phyloP scores from a whole-genome alignment of 208 protist species.

The Tritrichomonas foetus region DNA sequence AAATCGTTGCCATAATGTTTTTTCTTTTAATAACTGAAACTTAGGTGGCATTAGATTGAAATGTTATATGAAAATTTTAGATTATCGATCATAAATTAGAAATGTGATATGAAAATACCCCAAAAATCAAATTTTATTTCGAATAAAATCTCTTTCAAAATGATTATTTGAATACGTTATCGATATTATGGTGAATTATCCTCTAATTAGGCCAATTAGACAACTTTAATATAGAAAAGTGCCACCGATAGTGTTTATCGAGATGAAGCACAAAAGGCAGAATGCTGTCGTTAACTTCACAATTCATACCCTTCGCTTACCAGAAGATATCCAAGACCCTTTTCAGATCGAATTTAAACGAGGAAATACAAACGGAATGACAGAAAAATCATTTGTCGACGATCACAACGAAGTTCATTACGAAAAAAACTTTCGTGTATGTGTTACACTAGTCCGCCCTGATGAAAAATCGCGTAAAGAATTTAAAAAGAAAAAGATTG shows the following conservation, averaged over 20 bases:
- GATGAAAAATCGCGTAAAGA: no score
- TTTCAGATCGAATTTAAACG: conserved; percentile 22
- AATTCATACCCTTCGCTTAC: background rate
- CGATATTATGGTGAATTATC: no score
- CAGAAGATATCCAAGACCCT: background rate
- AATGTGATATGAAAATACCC: no score
- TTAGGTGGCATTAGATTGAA: background rate
- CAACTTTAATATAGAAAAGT: no score
- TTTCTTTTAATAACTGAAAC: background rate
- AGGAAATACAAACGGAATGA: background rate
- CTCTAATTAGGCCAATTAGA: no score
- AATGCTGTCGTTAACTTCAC: background rate
- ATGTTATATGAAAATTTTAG: no score
- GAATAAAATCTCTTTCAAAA: no score
- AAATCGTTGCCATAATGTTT: background rate
- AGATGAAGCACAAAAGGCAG: no score
- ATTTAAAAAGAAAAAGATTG: background rate
- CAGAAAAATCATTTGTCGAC: background rate
- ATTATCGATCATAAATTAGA: no score
- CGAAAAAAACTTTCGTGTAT: background rate
- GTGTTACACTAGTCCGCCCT: background rate
- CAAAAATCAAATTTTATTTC: no score
- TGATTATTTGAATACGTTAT: no score
- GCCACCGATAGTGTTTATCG: no score
- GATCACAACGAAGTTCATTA: background rate